phyloP scores from a whole-genome alignment of 306 rosid species.

The Alnus rubra region DNA sequence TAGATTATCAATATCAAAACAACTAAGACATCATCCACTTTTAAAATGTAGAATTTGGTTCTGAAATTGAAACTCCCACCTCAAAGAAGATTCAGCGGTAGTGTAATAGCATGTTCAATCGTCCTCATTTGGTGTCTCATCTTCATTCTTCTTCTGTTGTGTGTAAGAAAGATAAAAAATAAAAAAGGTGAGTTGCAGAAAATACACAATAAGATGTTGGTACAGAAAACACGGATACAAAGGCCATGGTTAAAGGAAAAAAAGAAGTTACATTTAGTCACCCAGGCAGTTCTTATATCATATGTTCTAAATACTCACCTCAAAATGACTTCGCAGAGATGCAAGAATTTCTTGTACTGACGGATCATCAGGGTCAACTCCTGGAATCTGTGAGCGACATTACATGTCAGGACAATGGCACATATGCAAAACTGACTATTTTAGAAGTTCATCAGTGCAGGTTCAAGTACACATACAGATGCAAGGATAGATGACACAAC shows the following conservation, averaged over 20 bases:
- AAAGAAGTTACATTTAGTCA: neutral
- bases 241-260: neutral
- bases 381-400: conserved; percentile 38
- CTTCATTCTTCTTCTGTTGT: conserved; percentile 32
- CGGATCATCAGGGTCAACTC: conserved; percentile 51
- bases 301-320: conserved; percentile 19
- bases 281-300: neutral
- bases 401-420: conserved; percentile 8
- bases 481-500: conserved; percentile 41
- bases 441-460: neutral
- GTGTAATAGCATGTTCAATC: conserved; percentile 24
- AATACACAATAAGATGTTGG: neutral
- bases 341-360: conserved; percentile 43
- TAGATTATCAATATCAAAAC: conserved; percentile 3
- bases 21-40: neutral
- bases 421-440: neutral
- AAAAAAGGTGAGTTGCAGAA: neutral
- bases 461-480: conserved; percentile 29
- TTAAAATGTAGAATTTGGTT: neutral
- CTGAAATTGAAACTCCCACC: conserved; percentile 14
- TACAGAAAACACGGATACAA: neutral
- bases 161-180: neutral
- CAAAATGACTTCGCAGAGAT: conserved; percentile 34
- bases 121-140: conserved; percentile 28
- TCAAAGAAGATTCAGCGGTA: neutral